Evolutionary conservation across 129 eudicot species (phyloP).

Genomic region (Pittosporum tobira): DNA sequence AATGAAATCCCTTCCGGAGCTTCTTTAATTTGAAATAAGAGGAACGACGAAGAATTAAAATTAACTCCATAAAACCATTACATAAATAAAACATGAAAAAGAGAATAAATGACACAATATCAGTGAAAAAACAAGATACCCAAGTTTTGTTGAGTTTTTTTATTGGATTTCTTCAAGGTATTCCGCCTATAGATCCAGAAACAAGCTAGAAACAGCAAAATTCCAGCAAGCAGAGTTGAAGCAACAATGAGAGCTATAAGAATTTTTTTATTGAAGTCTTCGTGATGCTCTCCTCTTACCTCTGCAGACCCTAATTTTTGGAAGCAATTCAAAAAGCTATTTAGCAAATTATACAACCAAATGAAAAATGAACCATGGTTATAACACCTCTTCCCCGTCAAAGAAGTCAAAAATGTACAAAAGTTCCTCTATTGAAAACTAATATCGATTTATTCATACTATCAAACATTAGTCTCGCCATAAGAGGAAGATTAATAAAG

Average conservation of each 20-base stretch:
- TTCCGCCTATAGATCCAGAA: slow-evolving; percentile 59
- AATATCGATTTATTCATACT: too few species aligned
- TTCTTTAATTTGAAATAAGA: slow-evolving; percentile 22
- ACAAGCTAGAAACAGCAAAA: slow-evolving; percentile 53
- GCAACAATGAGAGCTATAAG: slow-evolving; percentile 65
- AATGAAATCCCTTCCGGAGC: slow-evolving; percentile 51
- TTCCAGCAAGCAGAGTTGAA: slow-evolving; percentile 65
- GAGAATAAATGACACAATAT: background rate
- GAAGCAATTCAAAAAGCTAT: background rate
- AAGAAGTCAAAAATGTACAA: too few species aligned
- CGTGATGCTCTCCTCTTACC: slow-evolving; percentile 51
- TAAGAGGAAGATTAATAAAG: background rate
- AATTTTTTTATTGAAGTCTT: slow-evolving; percentile 62
- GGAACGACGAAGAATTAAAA: background rate
- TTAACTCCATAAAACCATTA: background rate
- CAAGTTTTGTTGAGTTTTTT: slow-evolving; percentile 25
- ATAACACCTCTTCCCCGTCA: too few species aligned
- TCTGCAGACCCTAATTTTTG: slow-evolving; percentile 40
- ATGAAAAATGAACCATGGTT: background rate
- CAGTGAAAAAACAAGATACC: slow-evolving; percentile 29
- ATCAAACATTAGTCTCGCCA: too few species aligned
- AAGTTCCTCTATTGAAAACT: too few species aligned
- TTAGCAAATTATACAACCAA: background rate
- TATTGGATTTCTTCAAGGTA: slow-evolving; percentile 36
- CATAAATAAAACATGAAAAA: background rate